Base-by-base conservation (phyloP, 148 eudicot genomes). In the Nyssa sinensis region DNA sequence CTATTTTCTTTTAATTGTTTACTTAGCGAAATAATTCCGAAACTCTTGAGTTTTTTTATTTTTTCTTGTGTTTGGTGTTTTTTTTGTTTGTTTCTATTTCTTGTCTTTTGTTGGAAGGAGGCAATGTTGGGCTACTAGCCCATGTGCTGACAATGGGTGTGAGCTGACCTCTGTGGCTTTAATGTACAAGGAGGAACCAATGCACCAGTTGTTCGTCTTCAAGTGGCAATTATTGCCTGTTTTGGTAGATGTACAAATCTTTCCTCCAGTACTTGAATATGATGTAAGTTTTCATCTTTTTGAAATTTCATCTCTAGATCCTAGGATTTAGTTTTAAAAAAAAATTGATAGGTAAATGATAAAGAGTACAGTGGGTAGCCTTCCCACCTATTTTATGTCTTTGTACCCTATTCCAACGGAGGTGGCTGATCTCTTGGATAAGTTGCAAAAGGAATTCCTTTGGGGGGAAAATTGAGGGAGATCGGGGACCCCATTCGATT, bases 151-250 rank as follows among this genome's bases (percentile, higher is more conserved):
- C 97, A 91, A 86, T 91, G 94, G 98, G 93, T 78, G 94, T 95
- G 99, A 95, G 94, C 94, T 85, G 91, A 91, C 97, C 84, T 88
- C 96, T 90, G 89, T 95, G 88, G 94, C 98, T 91, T 89, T 84
- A 86, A 79, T 89, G 91, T 89, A 83, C 94, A 88, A 89, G 88
- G 97, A 84, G 86, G 92, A 88, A 86, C 80, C 86, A 62, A 74
- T 85, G 83, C 90, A 86, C 89, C 83, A 85, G 93, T 88, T 95
- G 97, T 91, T 86, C 89, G 84, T 93, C 88, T 91, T 89, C 87
- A 89, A 80, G 83, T 83, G 86, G 89, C 77, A 83, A 79, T 77
- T 84, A 83, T 78, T 88, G 88, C 83, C 77, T 83, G 85, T 88
- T 89, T 91, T 79, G 84, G 82, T 85, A 85, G 91, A 78, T 78